phyloP scores from a whole-genome alignment of 352 stramenopile genomes.

The Phytophthora nicotianae region DNA sequence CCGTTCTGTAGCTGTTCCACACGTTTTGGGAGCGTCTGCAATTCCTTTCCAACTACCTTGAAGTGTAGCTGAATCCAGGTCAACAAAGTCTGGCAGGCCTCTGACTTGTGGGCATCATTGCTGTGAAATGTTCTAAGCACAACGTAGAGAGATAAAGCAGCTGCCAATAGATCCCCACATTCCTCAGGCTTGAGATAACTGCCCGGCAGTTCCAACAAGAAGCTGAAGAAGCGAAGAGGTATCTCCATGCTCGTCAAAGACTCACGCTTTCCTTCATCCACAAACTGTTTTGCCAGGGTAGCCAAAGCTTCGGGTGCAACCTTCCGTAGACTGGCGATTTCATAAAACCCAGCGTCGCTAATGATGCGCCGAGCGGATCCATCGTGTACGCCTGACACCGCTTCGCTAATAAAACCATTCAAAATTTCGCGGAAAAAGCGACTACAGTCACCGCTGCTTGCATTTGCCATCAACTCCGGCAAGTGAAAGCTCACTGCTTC shows the following conservation, averaged over 20 bases:
- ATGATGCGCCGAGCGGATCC: slow-evolving; percentile 51
- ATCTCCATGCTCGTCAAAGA: slow-evolving; percentile 14
- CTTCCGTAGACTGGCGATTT: slow-evolving; percentile 58
- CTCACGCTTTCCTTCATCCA: slow-evolving; percentile 21
- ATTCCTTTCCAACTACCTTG: slow-evolving; percentile 21
- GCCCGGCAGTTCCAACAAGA: slow-evolving; percentile 39
- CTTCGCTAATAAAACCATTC: slow-evolving; percentile 40
- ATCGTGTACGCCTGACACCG: slow-evolving; percentile 15
- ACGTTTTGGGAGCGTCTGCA: slow-evolving; percentile 16
- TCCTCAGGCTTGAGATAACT: slow-evolving; percentile 39
- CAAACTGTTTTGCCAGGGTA: slow-evolving; percentile 25
- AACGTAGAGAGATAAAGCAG: slow-evolving; percentile 31
- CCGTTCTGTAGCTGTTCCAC: slow-evolving; percentile 21
- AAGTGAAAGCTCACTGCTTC: slow-evolving; percentile 74
- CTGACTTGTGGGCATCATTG: slow-evolving; percentile 5
- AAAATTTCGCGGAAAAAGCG: slow-evolving; percentile 44
- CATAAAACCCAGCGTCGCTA: slow-evolving; percentile 81
- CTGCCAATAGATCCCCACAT: slow-evolving; percentile 31
- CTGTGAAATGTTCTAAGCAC: slow-evolving; percentile 6
- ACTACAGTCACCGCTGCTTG: slow-evolving; percentile 33
- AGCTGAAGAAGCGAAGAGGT: slow-evolving; percentile 31
- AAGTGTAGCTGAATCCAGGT: slow-evolving; percentile 38
- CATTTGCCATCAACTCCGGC: slow-evolving; percentile 58
- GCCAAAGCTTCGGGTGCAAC: slow-evolving; percentile 49
- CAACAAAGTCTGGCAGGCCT: slow-evolving; percentile 26